Conservation (phyloP, 495 filamentous ascomycete genomes). For the Evernia prunastri region DNA sequence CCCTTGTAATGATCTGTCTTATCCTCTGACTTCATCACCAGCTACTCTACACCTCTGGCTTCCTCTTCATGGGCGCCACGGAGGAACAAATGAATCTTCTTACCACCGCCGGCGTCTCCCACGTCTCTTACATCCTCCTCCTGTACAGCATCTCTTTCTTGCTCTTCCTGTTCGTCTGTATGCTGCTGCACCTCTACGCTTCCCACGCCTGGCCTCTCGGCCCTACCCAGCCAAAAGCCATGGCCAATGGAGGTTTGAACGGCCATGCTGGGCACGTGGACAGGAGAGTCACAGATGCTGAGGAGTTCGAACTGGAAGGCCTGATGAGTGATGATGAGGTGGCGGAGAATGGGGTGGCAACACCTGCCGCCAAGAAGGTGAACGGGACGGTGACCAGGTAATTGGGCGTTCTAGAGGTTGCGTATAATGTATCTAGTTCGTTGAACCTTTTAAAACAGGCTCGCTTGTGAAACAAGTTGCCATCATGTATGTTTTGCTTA, state of each 20-base stretch:
- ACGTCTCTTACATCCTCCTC: slow-evolving; percentile 87
- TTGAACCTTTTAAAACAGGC: background rate
- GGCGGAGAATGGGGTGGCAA: slow-evolving; percentile 29
- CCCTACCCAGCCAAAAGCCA: slow-evolving; percentile 23
- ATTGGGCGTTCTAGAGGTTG: background rate
- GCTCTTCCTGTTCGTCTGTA: slow-evolving; percentile 79
- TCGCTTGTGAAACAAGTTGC: background rate
- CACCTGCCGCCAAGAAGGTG: background rate
- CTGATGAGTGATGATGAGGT: slow-evolving; percentile 83
- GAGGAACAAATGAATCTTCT: slow-evolving; percentile 90
- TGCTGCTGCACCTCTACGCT: slow-evolving; percentile 79
- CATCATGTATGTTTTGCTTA: background rate
- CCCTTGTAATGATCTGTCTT: background rate
- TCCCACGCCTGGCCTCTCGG: slow-evolving; percentile 49
- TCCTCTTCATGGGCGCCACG: slow-evolving; percentile 95
- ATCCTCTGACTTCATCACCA: slow-evolving; percentile 29
- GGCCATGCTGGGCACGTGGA: slow-evolving; percentile 46
- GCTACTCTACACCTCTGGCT: slow-evolving; percentile 88
- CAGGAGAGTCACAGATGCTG: slow-evolving; percentile 61
- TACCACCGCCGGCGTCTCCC: slow-evolving; percentile 63
- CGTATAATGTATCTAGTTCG: background rate
- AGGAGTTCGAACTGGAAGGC: slow-evolving; percentile 86
- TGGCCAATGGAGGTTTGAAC: slow-evolving; percentile 39
- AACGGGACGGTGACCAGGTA: background rate
- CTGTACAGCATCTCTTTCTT: slow-evolving; percentile 86